Conservation (phyloP, 345 rosid species). For the Citropsis articulata region DNA sequence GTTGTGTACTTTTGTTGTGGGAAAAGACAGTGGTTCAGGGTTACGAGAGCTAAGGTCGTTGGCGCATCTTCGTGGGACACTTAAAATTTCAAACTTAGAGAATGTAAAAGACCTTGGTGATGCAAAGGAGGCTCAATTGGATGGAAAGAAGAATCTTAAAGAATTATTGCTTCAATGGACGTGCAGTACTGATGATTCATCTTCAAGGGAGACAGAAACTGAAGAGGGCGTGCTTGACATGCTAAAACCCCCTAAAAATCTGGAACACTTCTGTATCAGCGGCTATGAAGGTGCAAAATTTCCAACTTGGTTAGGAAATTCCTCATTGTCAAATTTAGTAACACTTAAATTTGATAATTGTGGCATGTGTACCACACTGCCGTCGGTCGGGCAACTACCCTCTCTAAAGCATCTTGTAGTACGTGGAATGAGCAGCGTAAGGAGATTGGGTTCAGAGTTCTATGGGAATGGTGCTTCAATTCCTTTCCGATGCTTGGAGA, state of each 20-base stretch:
- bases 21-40: background rate
- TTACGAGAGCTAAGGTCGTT: background rate
- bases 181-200: accelerated
- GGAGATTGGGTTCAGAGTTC: background rate
- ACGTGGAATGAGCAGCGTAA: background rate
- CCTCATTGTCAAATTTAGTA: background rate
- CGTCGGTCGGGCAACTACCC: background rate
- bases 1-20: slow-evolving; percentile 5
- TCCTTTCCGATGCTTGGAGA: slow-evolving; percentile 9
- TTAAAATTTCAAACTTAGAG: background rate
- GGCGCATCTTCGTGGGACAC: background rate
- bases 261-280: background rate
- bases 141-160: slow-evolving; percentile 24
- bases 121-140: slow-evolving; percentile 24
- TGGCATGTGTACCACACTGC: background rate
- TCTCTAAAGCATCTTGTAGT: background rate
- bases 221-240: background rate
- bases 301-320: slow-evolving; percentile 17
- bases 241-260: background rate
- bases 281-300: background rate
- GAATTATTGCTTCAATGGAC: slow-evolving; percentile 13
- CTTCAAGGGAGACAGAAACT: background rate
- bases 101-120: background rate
- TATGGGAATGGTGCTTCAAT: background rate
- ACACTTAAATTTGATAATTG: background rate